phyloP scores from a whole-genome alignment of 305 asterid species.

The Ajuga reptans region DNA sequence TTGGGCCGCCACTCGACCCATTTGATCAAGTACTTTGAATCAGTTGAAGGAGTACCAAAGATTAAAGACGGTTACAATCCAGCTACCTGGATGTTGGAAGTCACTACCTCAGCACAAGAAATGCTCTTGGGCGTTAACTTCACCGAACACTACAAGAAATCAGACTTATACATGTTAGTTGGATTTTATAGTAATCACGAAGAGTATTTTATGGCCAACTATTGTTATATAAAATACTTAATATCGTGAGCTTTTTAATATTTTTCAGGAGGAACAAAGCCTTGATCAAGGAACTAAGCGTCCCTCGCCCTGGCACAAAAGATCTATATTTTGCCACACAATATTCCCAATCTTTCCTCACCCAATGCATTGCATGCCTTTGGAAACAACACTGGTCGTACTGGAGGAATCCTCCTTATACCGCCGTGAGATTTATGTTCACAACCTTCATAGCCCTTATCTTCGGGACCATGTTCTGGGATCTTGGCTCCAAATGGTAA shows the following conservation, averaged over 20 bases:
- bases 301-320: slow-evolving; percentile 40
- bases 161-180: slow-evolving; percentile 40
- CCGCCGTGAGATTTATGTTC: slow-evolving; percentile 49
- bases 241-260: background rate
- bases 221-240: background rate
- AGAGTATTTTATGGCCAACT: background rate
- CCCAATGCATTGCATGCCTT: slow-evolving; percentile 48
- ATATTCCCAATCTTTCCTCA: slow-evolving; percentile 41
- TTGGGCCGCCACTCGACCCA: slow-evolving; percentile 45
- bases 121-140: slow-evolving; percentile 42
- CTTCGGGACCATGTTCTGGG: slow-evolving; percentile 55
- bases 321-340: slow-evolving; percentile 35
- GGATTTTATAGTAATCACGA: background rate
- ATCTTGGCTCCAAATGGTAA: slow-evolving; percentile 48
- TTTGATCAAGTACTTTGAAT: slow-evolving; percentile 50
- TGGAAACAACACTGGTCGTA: slow-evolving; percentile 64
- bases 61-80: slow-evolving; percentile 57
- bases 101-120: slow-evolving; percentile 57
- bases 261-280: slow-evolving; percentile 47
- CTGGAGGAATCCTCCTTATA: slow-evolving; percentile 53
- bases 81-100: slow-evolving; percentile 66
- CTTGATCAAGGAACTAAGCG: slow-evolving; percentile 39
- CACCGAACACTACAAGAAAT: slow-evolving; percentile 41
- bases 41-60: slow-evolving; percentile 40
- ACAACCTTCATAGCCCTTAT: slow-evolving; percentile 43